Conservation (phyloP, 495 filamentous ascomycete species). For the Penicillium ucsense region DNA sequence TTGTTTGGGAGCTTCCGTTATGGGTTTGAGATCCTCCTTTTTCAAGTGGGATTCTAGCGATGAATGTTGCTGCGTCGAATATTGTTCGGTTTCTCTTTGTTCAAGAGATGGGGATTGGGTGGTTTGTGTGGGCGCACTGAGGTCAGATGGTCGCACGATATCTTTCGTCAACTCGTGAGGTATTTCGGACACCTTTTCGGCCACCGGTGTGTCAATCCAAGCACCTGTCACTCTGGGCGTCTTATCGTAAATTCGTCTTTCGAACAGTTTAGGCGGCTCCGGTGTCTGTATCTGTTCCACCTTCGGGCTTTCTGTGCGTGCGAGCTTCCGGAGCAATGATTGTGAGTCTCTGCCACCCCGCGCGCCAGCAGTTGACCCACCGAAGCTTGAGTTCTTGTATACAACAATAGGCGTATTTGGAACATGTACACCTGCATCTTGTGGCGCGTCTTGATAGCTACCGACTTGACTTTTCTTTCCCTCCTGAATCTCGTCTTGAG, state of each 20-base stretch:
- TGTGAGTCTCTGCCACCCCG: constrained; percentile 61
- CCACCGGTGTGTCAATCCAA: constrained; percentile 45
- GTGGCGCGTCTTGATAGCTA: constrained; percentile 17
- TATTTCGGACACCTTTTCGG: constrained; percentile 23
- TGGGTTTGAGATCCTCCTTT: neutral
- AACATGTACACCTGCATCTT: constrained; percentile 29
- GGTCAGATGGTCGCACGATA: constrained; percentile 9
- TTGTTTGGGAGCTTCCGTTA: neutral
- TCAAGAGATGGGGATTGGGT: too few species aligned
- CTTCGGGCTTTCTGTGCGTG: constrained; percentile 46
- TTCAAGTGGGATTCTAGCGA: too few species aligned
- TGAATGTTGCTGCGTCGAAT: too few species aligned
- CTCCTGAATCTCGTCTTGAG: constrained; percentile 4
- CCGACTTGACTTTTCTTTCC: constrained; percentile 12
- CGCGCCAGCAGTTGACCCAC: constrained; percentile 23
- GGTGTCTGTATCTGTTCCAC: constrained; percentile 17
- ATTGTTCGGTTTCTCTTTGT: too few species aligned
- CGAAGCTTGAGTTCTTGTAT: constrained; percentile 33
- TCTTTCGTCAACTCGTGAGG: constrained; percentile 24
- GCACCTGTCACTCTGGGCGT: constrained; percentile 42
- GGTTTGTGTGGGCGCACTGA: too few species aligned
- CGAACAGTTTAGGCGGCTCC: constrained; percentile 36
- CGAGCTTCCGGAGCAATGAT: constrained; percentile 54
- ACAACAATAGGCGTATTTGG: constrained; percentile 46
- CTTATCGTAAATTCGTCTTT: constrained; percentile 30